These are phyloP conservation scores for Fusarium tjaetaba DNA, from an alignment of 2,329 filamentous ascomycete genomes.

Conservation along the genomic window DNA sequence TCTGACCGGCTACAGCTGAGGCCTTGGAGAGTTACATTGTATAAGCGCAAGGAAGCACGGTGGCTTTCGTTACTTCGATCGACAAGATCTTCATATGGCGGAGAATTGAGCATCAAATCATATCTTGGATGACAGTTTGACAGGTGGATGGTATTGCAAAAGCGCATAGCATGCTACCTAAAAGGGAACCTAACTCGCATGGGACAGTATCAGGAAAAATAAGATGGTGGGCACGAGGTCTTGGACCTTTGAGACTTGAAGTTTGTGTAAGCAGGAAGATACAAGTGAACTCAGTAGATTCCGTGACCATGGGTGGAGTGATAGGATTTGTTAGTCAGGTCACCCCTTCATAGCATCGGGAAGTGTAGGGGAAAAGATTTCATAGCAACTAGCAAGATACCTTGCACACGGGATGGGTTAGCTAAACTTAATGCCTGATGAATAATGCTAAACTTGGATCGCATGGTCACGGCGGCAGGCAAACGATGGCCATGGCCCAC, in stretches of 20 bases:
- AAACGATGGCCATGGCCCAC: constrained; percentile 6
- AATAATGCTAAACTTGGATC: constrained; percentile 5
- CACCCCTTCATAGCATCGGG: constrained; percentile 7
- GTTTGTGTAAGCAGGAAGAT: constrained; percentile 4
- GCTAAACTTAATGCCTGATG: not conserved
- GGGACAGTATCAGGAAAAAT: not conserved
- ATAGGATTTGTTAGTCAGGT: constrained; percentile 31
- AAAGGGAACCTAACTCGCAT: not conserved
- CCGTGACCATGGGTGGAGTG: constrained; percentile 34
- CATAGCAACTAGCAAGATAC: not conserved
- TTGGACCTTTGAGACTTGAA: constrained; percentile 4
- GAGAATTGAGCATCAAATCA: constrained; percentile 21
- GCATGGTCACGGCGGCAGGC: constrained; percentile 16
- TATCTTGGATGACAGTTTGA: not conserved
- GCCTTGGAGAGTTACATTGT: constrained; percentile 7
- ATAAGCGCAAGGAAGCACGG: constrained; percentile 8
- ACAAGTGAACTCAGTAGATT: constrained; percentile 18
- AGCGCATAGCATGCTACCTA: not conserved
- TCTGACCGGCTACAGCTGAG: not conserved
- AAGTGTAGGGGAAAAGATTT: not conserved
- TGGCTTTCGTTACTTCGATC: constrained; percentile 21
- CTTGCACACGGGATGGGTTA: not conserved
- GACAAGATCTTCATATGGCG: constrained; percentile 28
- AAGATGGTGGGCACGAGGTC: constrained; percentile 17
- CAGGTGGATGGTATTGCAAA: not conserved